Evolutionary conservation across 75 land plant species (phyloP).

Genomic region (Cunninghamia lanceolata): DNA sequence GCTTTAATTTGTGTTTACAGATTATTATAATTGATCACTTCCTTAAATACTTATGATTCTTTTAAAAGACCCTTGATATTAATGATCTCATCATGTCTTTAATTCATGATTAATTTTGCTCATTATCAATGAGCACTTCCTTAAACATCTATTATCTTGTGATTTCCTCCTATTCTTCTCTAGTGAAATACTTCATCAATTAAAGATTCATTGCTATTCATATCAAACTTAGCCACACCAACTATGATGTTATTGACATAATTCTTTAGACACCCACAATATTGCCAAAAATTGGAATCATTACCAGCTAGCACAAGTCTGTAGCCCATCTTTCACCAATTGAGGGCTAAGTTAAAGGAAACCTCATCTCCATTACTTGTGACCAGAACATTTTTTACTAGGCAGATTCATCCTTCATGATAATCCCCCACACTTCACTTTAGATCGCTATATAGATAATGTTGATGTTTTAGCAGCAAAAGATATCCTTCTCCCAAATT

Average conservation of each 20-base stretch:
- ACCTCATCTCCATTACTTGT: slow-evolving; percentile 55
- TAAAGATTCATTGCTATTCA: slow-evolving; percentile 46
- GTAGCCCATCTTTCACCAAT: slow-evolving; percentile 51
- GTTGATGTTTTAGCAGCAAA: too few species aligned
- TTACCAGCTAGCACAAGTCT: slow-evolving; percentile 61
- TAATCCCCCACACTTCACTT: neutral
- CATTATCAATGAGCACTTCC: too few species aligned
- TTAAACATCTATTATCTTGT: too few species aligned
- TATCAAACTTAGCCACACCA: slow-evolving; percentile 59
- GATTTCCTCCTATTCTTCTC: too few species aligned
- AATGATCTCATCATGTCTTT: too few species aligned
- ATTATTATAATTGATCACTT: too few species aligned
- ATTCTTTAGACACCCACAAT: slow-evolving; percentile 17
- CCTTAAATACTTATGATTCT: too few species aligned
- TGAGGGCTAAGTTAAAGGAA: slow-evolving; percentile 46
- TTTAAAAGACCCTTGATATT: too few species aligned
- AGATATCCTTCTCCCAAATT: too few species aligned
- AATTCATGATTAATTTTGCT: too few species aligned
- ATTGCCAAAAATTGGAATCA: slow-evolving; percentile 15
- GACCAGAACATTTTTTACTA: slow-evolving; percentile 50
- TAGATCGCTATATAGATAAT: neutral
- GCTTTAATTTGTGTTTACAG: too few species aligned
- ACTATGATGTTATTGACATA: slow-evolving; percentile 22
- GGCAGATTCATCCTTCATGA: slow-evolving; percentile 20
- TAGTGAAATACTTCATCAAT: slow-evolving; percentile 63